These are phyloP conservation scores for Wallacemonas collosoma DNA, from an alignment of 208 protist genomes.

Conservation along the genomic window DNA sequence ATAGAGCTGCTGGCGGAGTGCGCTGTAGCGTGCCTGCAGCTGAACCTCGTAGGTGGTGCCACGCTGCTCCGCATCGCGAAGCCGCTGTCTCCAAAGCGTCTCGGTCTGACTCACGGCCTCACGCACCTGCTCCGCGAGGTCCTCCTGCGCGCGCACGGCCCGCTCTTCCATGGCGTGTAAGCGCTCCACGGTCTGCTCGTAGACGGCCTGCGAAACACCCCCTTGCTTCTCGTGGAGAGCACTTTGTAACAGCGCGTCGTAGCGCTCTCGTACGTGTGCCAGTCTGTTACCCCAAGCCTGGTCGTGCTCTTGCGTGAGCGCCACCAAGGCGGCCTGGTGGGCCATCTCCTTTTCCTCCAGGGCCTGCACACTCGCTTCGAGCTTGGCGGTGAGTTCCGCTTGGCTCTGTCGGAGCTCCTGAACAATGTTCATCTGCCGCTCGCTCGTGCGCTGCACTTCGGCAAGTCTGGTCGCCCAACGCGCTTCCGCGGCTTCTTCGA, in stretches of 20 bases:
- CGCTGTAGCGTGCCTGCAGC: constrained; percentile 14
- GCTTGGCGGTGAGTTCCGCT: constrained; percentile 14
- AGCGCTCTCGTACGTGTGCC: constrained; percentile 18
- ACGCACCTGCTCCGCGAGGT: constrained; percentile 21
- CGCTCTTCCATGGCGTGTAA: constrained; percentile 29
- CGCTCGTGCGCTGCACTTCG: constrained; percentile 19
- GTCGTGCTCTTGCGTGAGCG: constrained; percentile 27
- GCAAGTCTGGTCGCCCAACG: constrained; percentile 10
- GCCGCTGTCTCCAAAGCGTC: constrained; percentile 5
- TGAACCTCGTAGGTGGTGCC: constrained; percentile 6
- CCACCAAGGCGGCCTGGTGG: constrained; percentile 24
- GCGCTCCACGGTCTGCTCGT: constrained; percentile 27
- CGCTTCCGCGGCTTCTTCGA: constrained; percentile 25
- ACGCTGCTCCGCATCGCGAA: constrained; percentile 26
- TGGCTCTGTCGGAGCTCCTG: constrained; percentile 25
- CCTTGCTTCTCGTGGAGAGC: constrained; percentile 29
- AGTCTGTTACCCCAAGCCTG: constrained; percentile 17
- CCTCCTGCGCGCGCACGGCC: constrained; percentile 29
- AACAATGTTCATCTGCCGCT: constrained; percentile 21
- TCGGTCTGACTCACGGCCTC: constrained; percentile 17
- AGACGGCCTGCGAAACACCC: constrained; percentile 18
- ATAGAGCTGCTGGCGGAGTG: constrained; percentile 14
- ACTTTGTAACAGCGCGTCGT: constrained; percentile 12
- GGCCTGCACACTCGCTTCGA: constrained; percentile 23
- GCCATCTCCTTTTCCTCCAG: constrained; percentile 9